Evolutionary conservation across 83 land plant genomes (phyloP).

Genomic region (Diphasiastrum complanatum): DNA sequence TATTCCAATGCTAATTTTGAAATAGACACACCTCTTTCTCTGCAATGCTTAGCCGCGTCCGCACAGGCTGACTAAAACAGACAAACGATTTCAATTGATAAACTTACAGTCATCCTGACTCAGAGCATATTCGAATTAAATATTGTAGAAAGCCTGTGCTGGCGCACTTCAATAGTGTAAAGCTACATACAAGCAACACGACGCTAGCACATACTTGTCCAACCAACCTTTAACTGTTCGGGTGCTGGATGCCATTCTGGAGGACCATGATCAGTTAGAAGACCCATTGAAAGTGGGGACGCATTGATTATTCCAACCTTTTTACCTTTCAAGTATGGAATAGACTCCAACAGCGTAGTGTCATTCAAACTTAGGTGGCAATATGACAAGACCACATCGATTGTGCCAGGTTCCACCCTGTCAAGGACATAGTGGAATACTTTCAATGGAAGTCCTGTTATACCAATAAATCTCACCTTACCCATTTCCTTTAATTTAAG

Average conservation of each 20-base stretch:
- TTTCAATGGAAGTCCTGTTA: constrained; percentile 77
- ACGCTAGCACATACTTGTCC: background rate
- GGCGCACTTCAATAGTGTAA: background rate
- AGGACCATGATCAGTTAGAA: constrained; percentile 78
- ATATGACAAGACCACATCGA: constrained; percentile 90
- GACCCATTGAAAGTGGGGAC: constrained; percentile 96
- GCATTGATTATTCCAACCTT: constrained; percentile 90
- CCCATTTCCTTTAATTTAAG: constrained; percentile 71
- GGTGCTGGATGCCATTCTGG: constrained; percentile 99
- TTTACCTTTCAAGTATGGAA: constrained; percentile 88
- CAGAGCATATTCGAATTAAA: too few species aligned
- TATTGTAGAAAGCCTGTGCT: too few species aligned
- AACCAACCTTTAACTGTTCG: constrained; percentile 64
- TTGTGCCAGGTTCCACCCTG: constrained; percentile 72
- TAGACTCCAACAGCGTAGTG: constrained; percentile 57
- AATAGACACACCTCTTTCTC: constrained; percentile 66
- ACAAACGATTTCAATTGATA: background rate
- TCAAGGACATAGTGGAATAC: constrained; percentile 79
- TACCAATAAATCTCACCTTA: constrained; percentile 81
- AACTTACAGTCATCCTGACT: too few species aligned
- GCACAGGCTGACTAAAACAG: constrained; percentile 63
- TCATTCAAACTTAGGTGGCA: constrained; percentile 91
- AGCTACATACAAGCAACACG: background rate
- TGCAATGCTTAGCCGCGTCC: constrained; percentile 65
- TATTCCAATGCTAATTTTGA: constrained; percentile 79